Percentiles rank a stretch among this genome's conserved stretches.
phyloP scores from a whole-genome alignment of 2,329 filamentous ascomycete species.

The Hymenoscyphus albidus region DNA sequence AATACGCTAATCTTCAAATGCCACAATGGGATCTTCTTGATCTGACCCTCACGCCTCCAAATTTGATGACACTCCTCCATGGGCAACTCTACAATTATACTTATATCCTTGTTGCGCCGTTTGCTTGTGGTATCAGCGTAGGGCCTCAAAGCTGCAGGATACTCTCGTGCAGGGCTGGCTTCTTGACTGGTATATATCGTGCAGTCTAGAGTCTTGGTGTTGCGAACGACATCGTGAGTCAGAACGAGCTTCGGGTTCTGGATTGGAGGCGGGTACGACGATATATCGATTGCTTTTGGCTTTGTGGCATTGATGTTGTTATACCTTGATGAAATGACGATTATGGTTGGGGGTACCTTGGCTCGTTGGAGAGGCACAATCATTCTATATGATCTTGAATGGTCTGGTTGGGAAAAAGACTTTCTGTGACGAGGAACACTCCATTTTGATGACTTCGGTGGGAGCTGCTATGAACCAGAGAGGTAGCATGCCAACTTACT shows the following conservation, averaged over 20 bases:
- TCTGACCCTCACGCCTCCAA: slow-evolving; percentile 20
- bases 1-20: slow-evolving; percentile 26
- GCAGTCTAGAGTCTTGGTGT: slow-evolving; percentile 20
- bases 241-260: slow-evolving; percentile 17
- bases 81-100: slow-evolving; percentile 24
- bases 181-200: slow-evolving; percentile 13
- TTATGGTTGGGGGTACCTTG: background rate
- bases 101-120: slow-evolving; percentile 15
- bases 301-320: slow-evolving; percentile 5
- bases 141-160: slow-evolving; percentile 21
- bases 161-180: slow-evolving; percentile 11
- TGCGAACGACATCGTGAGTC: slow-evolving; percentile 18
- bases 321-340: background rate
- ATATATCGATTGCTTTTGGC: slow-evolving; percentile 7
- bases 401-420: background rate
- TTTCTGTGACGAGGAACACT: background rate
- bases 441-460: background rate
- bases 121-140: slow-evolving; percentile 23
- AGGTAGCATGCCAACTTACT: background rate
- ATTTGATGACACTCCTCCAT: slow-evolving; percentile 23
- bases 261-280: background rate
- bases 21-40: slow-evolving; percentile 21
- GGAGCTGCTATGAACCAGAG: background rate
- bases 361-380: background rate
- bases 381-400: slow-evolving; percentile 4